phyloP scores from a whole-genome alignment of 106 monocot genomes.

The Cymbidium sinense region DNA sequence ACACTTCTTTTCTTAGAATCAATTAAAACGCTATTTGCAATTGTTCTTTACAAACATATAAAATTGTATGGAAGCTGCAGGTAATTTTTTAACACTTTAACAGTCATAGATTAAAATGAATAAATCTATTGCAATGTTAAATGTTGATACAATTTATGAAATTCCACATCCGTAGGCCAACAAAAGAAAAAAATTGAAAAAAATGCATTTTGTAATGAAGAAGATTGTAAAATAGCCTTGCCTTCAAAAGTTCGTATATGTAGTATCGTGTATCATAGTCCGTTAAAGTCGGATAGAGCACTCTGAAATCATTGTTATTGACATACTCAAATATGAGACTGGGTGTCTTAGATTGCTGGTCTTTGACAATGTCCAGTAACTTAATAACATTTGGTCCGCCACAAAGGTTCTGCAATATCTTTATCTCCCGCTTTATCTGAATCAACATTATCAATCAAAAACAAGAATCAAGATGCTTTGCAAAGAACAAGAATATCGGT shows the following conservation, averaged over 20 bases:
- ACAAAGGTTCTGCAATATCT: slow-evolving; percentile 92
- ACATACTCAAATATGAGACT: slow-evolving; percentile 91
- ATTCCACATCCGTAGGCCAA: neutral
- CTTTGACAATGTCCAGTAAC: slow-evolving; percentile 88
- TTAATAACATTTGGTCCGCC: slow-evolving; percentile 86
- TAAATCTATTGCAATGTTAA: neutral
- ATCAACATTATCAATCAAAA: slow-evolving; percentile 9
- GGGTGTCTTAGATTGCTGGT: slow-evolving; percentile 90
- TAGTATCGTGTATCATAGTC: slow-evolving; percentile 85
- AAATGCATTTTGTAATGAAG: neutral
- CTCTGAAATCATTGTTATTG: slow-evolving; percentile 90
- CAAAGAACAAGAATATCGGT: neutral
- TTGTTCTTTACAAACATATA: neutral
- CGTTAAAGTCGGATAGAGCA: slow-evolving; percentile 78
- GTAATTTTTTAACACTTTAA: neutral
- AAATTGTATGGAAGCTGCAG: neutral
- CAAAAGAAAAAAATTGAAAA: neutral
- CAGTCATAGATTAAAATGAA: neutral
- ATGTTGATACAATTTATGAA: neutral
- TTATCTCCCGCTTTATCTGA: slow-evolving; percentile 96
- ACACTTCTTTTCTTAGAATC: neutral
- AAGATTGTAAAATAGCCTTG: slow-evolving; percentile 12
- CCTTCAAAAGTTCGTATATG: slow-evolving; percentile 88
- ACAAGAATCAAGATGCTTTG: neutral
- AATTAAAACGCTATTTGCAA: neutral